Evolutionary conservation across 2,329 filamentous ascomycete species (phyloP).

Genomic region (Pestalotiopsis fici): DNA sequence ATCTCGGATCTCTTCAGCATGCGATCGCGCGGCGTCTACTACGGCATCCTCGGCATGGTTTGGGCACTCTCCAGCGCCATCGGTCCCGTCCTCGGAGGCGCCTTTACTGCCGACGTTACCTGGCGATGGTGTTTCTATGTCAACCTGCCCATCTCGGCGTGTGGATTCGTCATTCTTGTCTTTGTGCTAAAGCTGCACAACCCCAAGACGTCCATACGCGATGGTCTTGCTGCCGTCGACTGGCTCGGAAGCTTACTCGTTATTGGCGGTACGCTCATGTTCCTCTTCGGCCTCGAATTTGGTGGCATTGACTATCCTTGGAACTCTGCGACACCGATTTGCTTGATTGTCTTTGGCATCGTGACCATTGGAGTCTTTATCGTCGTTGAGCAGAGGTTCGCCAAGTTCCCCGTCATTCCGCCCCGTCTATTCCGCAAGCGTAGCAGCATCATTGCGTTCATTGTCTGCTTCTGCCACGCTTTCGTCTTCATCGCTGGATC

Average conservation of each 20-base stretch:
- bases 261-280: constrained; percentile 79
- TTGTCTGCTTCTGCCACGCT: constrained; percentile 71
- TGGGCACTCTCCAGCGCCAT: constrained; percentile 69
- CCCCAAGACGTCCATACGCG: constrained; percentile 61
- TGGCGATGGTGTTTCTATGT: constrained; percentile 75
- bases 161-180: constrained; percentile 50
- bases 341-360: constrained; percentile 74
- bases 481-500: constrained; percentile 75
- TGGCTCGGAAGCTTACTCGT: constrained; percentile 60
- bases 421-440: constrained; percentile 66
- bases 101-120: constrained; percentile 61
- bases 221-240: constrained; percentile 65
- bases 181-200: constrained; percentile 71
- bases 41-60: constrained; percentile 52
- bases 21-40: constrained; percentile 51
- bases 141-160: constrained; percentile 54
- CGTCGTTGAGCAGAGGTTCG: constrained; percentile 71
- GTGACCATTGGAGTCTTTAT: constrained; percentile 66
- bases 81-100: constrained; percentile 69
- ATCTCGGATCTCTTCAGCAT: constrained; percentile 58
- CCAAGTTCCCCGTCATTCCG: constrained; percentile 79
- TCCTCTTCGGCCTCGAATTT: constrained; percentile 83
- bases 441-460: constrained; percentile 67
- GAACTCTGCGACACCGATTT: constrained; percentile 74
- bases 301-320: constrained; percentile 78